phyloP scores from a whole-genome alignment of 805 yeast species.

The Candida silvatica region DNA sequence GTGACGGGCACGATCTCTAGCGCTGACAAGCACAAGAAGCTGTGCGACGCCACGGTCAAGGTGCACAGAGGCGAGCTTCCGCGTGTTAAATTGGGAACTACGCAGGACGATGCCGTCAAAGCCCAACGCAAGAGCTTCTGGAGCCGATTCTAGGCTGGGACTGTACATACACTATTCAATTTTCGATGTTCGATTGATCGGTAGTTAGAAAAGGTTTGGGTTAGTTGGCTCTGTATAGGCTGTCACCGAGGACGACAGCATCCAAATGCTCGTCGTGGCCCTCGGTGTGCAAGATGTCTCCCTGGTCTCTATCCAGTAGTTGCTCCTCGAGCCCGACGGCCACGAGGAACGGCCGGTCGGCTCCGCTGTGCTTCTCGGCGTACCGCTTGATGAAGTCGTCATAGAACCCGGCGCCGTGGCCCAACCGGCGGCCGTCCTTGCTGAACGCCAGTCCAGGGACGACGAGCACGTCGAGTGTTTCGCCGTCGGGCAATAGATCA shows the following conservation, averaged over 20 bases:
- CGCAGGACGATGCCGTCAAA: background rate
- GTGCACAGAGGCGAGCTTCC: background rate
- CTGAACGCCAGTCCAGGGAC: slow-evolving; percentile 87
- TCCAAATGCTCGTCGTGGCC: slow-evolving; percentile 57
- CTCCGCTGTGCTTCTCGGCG: slow-evolving; percentile 20
- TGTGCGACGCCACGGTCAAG: slow-evolving; percentile 2
- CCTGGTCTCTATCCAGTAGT: slow-evolving; percentile 27
- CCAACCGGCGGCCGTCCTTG: slow-evolving; percentile 41
- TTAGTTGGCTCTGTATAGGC: slow-evolving; percentile 12
- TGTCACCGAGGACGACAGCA: slow-evolving; percentile 36
- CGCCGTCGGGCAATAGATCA: slow-evolving; percentile 12
- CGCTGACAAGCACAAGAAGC: slow-evolving; percentile 1
- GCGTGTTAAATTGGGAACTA: background rate
- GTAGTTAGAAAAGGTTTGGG: no score
- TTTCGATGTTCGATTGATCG: no score
- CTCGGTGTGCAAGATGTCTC: slow-evolving; percentile 40
- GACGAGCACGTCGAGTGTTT: slow-evolving; percentile 54
- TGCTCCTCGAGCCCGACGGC: slow-evolving; percentile 68
- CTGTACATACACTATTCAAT: no score
- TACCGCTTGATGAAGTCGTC: slow-evolving; percentile 64
- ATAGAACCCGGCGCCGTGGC: slow-evolving; percentile 92
- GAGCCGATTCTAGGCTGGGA: no score
- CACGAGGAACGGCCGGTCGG: slow-evolving; percentile 33
- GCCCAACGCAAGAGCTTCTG: no score
- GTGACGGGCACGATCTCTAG: background rate